Evolutionary conservation across 495 filamentous ascomycete species (phyloP), one percentile per base, ranked within the genome.

Genomic region (Aspergillus campestris): DNA sequence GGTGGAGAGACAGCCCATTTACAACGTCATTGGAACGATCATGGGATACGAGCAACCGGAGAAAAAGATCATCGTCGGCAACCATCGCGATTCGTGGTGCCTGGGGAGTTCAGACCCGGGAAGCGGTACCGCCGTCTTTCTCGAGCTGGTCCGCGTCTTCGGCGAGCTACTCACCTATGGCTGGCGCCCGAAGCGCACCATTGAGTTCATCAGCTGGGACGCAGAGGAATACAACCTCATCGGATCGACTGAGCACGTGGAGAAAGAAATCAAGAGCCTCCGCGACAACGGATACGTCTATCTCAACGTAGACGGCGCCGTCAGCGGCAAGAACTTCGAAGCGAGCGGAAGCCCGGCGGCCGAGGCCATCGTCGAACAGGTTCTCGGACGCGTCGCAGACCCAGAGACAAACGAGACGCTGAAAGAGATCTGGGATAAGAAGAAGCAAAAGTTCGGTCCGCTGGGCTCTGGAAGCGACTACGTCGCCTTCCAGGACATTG

Each of bases 121-220:
- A 45, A 87, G 85, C 40, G 94, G 91, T 10, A 95, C 90, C 0
- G 94, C 92, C 9, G 76, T 95, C 24, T 83, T 96, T 71, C 64
- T 96, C 12, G 94, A 98, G 63, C 73, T 97, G 36, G 76, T 87
- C 8, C 79, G 83, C 32, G 80, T 94, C 47, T 84, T 97, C 58
- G 86, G 88, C 15, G 79, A 87, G 45, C 49, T 98, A 7, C 66
- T 78, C 12, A 65, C 62, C 10, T 76, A 75, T 32, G 89, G 89
- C 40, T 98, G 92, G 92, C 75, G 86, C 15, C 92, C 92, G n/a
- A 73, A 89, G 8, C 83, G 92, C 14, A 90, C 87, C 11, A 94
- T 98, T 55, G 82, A 89, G 56, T 98, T 98, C 60, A 85, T 86
- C 48, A 94, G 86, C 33, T 98, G 94, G 92, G 92, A 98, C 59